Percentiles rank a stretch among this genome's conserved stretches.
Evolutionary conservation across 139 green algal genomes (phyloP).

Genomic region (Volvox reticuliferus): DNA sequence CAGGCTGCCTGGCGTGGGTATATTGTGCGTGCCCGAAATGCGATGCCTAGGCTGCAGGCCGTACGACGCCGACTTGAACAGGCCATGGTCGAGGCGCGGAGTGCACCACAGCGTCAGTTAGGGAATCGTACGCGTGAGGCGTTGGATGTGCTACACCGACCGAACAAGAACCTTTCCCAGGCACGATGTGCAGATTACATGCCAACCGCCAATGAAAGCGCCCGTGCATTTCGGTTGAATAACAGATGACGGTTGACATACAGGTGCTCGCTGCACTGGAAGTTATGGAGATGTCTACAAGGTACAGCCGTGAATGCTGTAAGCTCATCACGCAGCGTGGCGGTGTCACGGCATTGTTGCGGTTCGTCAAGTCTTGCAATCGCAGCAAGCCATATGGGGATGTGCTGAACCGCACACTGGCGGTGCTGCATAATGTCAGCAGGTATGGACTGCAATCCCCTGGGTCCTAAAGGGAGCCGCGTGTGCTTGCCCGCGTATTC

Average conservation of each 20-base stretch:
- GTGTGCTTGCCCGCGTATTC: neutral
- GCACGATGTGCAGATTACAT: conserved; percentile 36
- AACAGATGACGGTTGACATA: neutral
- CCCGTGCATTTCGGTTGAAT: too few relatives aligned
- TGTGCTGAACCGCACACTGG: conserved; percentile 62
- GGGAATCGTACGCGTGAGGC: conserved; percentile 67
- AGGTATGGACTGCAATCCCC: neutral
- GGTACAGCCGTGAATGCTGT: conserved; percentile 74
- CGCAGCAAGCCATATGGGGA: conserved; percentile 74
- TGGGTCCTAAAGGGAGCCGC: neutral
- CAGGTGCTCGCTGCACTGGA: conserved; percentile 62
- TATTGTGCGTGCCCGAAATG: conserved; percentile 46
- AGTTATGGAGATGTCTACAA: conserved; percentile 61
- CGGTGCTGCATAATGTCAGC: conserved; percentile 72
- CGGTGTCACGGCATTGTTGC: conserved; percentile 65
- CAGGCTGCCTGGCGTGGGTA: conserved; percentile 76
- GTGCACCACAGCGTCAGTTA: conserved; percentile 62
- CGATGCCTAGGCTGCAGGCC: conserved; percentile 34
- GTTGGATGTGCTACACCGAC: conserved; percentile 61
- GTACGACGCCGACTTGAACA: conserved; percentile 61
- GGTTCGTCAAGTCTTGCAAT: conserved; percentile 74
- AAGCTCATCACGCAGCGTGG: conserved; percentile 58
- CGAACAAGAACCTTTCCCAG: conserved; percentile 61
- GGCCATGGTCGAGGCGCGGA: conserved; percentile 4
- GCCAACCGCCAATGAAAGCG: neutral